Percentiles rank a stretch among this genome's conserved stretches.
Evolutionary conservation across 2,329 filamentous ascomycete species (phyloP).

Genomic region (Cercospora citrullina): DNA sequence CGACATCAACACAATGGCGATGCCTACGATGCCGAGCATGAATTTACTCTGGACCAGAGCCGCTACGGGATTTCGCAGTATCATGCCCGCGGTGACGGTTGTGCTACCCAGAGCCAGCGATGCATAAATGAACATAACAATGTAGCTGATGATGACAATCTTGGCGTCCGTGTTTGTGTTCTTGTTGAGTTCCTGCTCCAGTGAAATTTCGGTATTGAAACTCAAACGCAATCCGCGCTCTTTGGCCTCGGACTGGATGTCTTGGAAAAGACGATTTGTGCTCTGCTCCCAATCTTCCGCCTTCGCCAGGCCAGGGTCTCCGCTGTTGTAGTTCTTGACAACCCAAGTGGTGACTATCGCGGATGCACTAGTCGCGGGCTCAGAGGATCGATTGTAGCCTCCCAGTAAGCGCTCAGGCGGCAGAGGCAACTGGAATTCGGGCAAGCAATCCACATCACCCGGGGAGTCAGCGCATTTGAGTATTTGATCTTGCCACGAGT

Average conservation of each 20-base stretch:
- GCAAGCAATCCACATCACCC: slow-evolving; percentile 61
- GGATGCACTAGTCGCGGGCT: slow-evolving; percentile 65
- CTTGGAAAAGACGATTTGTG: slow-evolving; percentile 70
- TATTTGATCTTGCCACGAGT: slow-evolving; percentile 71
- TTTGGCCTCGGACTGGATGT: slow-evolving; percentile 76
- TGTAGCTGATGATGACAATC: slow-evolving; percentile 93
- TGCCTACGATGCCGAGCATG: slow-evolving; percentile 88
- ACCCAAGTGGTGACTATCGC: slow-evolving; percentile 94
- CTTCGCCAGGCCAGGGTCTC: slow-evolving; percentile 65
- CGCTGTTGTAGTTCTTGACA: slow-evolving; percentile 79
- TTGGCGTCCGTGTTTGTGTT: slow-evolving; percentile 97
- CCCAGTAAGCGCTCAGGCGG: slow-evolving; percentile 84
- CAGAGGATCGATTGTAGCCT: slow-evolving; percentile 64
- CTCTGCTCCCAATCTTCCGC: slow-evolving; percentile 89
- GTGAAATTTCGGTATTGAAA: slow-evolving; percentile 91
- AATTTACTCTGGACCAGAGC: slow-evolving; percentile 96
- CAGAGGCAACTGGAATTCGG: slow-evolving; percentile 84
- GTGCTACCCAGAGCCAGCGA: slow-evolving; percentile 90
- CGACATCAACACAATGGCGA: slow-evolving; percentile 94
- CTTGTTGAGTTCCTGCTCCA: slow-evolving; percentile 95
- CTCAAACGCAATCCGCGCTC: slow-evolving; percentile 80
- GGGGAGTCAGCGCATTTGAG: slow-evolving; percentile 74
- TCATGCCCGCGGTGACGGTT: slow-evolving; percentile 71
- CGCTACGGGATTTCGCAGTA: slow-evolving; percentile 78
- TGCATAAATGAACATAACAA: slow-evolving; percentile 98